A percentile compares a stretch with the other conserved stretches of the same genome.
Evolutionary conservation across 257 asterid genomes (phyloP).

Genomic region (Parsonsia alboflavescens): DNA sequence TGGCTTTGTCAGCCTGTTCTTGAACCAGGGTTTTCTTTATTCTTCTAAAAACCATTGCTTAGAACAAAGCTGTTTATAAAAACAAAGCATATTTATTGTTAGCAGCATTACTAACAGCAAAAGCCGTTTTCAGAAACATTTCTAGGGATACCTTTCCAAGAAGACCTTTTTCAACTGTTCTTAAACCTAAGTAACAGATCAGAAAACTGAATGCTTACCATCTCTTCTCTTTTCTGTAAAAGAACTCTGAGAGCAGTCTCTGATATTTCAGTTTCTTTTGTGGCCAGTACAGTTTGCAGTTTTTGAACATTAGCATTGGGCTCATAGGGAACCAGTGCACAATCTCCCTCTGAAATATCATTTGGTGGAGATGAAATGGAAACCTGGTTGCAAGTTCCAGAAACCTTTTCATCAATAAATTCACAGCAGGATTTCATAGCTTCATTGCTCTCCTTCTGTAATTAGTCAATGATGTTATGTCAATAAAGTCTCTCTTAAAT

Average conservation of each 20-base stretch:
- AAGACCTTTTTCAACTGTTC: too few species aligned
- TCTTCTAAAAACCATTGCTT: too few species aligned
- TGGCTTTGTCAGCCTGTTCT: too few species aligned
- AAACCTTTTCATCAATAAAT: conserved; percentile 14
- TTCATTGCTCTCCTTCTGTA: conserved; percentile 18
- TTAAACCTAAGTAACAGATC: neutral
- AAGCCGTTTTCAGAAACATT: too few species aligned
- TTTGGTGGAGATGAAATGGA: neutral
- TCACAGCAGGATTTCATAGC: conserved; percentile 3
- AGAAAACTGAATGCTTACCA: conserved; percentile 33
- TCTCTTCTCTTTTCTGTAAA: conserved; percentile 28
- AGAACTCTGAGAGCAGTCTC: conserved; percentile 46
- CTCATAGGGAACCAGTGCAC: conserved; percentile 12
- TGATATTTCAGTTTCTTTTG: conserved; percentile 26
- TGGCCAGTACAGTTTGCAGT: conserved; percentile 6
- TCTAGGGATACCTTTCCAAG: too few species aligned
- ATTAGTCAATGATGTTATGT: conserved; percentile 1
- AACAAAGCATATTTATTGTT: too few species aligned
- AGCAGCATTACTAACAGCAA: too few species aligned
- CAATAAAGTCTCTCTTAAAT: neutral
- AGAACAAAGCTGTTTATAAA: too few species aligned
- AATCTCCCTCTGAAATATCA: conserved; percentile 2
- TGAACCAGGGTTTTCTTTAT: too few species aligned
- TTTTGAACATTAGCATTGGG: conserved; percentile 8
- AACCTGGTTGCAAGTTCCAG: neutral